Percentiles rank a stretch among this genome's conserved stretches.
phyloP scores from a whole-genome alignment of 2,329 filamentous ascomycete genomes.

The Fusarium kyushuense region DNA sequence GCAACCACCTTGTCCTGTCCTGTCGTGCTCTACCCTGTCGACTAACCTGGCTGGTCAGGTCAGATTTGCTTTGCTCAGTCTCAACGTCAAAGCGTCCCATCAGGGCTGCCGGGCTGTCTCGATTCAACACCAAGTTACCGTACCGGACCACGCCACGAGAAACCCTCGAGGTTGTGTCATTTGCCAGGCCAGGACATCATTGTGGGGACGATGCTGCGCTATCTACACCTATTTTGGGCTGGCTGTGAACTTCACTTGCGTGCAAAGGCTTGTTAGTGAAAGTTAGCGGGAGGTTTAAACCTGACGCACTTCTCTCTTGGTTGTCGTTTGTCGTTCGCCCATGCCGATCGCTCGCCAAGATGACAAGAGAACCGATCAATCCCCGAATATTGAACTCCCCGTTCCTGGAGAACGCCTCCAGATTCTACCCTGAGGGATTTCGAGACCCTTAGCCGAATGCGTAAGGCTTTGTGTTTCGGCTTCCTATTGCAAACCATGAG shows the following conservation, averaged over 20 bases:
- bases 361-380: slow-evolving; percentile 5
- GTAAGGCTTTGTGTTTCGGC: slow-evolving; percentile 17
- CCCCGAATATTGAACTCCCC: slow-evolving; percentile 7
- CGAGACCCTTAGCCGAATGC: slow-evolving; percentile 14
- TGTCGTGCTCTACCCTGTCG: slow-evolving; percentile 3
- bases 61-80: neutral
- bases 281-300: slow-evolving; percentile 36
- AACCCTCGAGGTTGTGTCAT: slow-evolving; percentile 35
- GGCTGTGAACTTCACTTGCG: slow-evolving; percentile 6
- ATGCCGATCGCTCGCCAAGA: slow-evolving; percentile 35
- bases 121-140: slow-evolving; percentile 4
- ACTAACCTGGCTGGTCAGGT: neutral
- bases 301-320: slow-evolving; percentile 20
- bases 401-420: slow-evolving; percentile 24
- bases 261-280: neutral
- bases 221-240: slow-evolving; percentile 42
- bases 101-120: slow-evolving; percentile 23
- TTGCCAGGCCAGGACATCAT: slow-evolving; percentile 41
- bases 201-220: slow-evolving; percentile 35
- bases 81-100: slow-evolving; percentile 34
- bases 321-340: slow-evolving; percentile 27
- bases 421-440: slow-evolving; percentile 15
- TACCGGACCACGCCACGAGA: slow-evolving; percentile 29
- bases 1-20: slow-evolving; percentile 26
- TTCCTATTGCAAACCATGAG: slow-evolving; percentile 31